A percentile compares a stretch with the other conserved stretches of the same genome.
These are phyloP conservation scores for Typha latifolia DNA, from an alignment of 176 grass and related monocot species.

Conservation along the genomic window DNA sequence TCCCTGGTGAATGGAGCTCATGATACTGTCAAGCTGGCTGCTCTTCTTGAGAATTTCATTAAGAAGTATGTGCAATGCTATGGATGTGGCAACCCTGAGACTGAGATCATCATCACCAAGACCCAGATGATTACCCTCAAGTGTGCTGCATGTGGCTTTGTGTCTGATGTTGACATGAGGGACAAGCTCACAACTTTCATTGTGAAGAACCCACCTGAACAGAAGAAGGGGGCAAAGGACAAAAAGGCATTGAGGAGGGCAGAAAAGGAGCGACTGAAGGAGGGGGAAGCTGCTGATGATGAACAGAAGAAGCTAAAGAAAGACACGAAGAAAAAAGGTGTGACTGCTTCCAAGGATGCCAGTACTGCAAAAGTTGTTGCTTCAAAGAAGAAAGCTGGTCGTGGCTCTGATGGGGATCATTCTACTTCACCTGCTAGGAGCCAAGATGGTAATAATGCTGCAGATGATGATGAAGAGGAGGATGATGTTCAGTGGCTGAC, in stretches of 20 bases:
- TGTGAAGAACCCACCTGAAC: conserved; percentile 57
- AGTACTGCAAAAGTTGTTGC: conserved; percentile 23
- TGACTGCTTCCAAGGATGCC: conserved; percentile 12
- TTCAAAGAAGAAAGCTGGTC: conserved; percentile 18
- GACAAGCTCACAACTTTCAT: conserved; percentile 72
- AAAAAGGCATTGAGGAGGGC: conserved; percentile 85
- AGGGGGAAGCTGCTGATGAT: conserved; percentile 85
- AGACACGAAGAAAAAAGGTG: conserved; percentile 52
- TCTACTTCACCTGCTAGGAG: conserved; percentile 39
- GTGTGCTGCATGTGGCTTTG: conserved; percentile 74
- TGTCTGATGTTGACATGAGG: conserved; percentile 82
- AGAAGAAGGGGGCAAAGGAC: conserved; percentile 67
- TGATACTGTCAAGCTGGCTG: conserved; percentile 74
- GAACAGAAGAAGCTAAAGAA: conserved; percentile 81
- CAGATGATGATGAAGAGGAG: conserved; percentile 29
- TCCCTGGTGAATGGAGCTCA: conserved; percentile 70
- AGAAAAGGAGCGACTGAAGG: conserved; percentile 71
- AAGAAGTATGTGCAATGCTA: conserved; percentile 91
- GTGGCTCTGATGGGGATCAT: conserved; percentile 58
- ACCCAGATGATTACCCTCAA: conserved; percentile 58
- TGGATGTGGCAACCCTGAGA: conserved; percentile 79
- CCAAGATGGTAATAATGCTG: conserved; percentile 31
- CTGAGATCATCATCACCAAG: conserved; percentile 62
- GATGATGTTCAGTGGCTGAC: conserved; percentile 77
- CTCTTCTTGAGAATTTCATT: conserved; percentile 77